A percentile compares a stretch with the other conserved stretches of the same genome.
phyloP scores from a whole-genome alignment of 345 rosid genomes.

The Streptanthus diversifolius region DNA sequence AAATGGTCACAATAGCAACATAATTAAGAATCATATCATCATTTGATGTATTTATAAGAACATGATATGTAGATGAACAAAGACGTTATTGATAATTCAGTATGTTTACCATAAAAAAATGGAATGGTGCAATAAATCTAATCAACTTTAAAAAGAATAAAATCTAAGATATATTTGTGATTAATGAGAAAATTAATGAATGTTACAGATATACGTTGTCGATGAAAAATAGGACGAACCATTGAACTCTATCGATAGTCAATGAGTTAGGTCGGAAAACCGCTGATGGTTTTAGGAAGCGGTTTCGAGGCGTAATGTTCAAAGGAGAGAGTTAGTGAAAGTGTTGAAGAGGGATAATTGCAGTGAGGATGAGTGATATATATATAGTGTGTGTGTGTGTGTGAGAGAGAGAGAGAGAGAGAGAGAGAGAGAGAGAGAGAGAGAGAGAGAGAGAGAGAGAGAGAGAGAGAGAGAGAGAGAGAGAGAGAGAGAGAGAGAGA shows the following conservation, averaged over 20 bases:
- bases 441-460: neutral
- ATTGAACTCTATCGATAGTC: neutral
- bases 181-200: neutral
- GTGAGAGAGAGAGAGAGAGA: neutral
- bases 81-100: neutral
- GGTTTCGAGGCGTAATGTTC: neutral
- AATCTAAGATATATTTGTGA: neutral
- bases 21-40: neutral
- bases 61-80: neutral
- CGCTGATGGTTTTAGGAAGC: slow-evolving; percentile 7
- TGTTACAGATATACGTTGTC: neutral
- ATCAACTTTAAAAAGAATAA: neutral
- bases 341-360: slow-evolving; percentile 1
- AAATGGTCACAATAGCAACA: neutral
- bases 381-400: no score
- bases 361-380: slow-evolving; percentile 12
- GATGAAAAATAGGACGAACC: neutral
- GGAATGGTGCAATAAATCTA: neutral
- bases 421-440: neutral
- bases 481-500: neutral
- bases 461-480: neutral
- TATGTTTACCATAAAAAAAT: neutral
- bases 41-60: neutral
- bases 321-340: neutral
- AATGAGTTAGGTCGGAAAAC: slow-evolving; percentile 1